phyloP scores from a whole-genome alignment of 139 green algal species.

The Asterochloris sp. region DNA sequence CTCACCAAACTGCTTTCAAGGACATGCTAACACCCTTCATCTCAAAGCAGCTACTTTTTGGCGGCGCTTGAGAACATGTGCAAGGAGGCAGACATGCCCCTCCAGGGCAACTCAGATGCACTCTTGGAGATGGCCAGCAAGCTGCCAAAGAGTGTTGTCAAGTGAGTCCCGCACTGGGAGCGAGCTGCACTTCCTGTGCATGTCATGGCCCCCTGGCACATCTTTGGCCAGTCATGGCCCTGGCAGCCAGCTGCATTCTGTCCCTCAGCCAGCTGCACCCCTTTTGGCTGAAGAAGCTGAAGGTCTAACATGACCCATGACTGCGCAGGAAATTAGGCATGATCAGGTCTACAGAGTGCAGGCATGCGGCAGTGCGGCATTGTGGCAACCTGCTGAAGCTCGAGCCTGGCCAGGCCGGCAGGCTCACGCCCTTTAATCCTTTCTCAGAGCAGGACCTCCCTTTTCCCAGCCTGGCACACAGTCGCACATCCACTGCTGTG shows the following conservation, averaged over 20 bases:
- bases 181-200: background rate
- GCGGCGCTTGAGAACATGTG: background rate
- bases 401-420: background rate
- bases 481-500: background rate
- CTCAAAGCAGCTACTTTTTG: slow-evolving; percentile 5
- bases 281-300: background rate
- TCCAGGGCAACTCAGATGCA: background rate
- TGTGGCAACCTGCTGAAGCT: slow-evolving; percentile 9
- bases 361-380: slow-evolving; percentile 16
- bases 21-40: too few species aligned
- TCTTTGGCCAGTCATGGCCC: background rate
- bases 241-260: background rate
- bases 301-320: background rate
- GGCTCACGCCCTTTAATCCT: background rate
- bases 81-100: background rate
- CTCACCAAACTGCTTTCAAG: too few species aligned
- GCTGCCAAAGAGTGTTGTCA: slow-evolving; percentile 1
- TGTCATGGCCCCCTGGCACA: background rate
- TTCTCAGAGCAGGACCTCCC: background rate
- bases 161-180: background rate
- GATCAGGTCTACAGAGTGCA: background rate
- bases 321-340: background rate
- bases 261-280: too few species aligned
- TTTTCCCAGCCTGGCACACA: slow-evolving; percentile 8
- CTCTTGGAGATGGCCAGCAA: slow-evolving; percentile 3